Evolutionary conservation across 768 basidiomycete genomes (phyloP), one percentile per base, ranked within the genome.

Genomic region (Russula ochroleuca): DNA sequence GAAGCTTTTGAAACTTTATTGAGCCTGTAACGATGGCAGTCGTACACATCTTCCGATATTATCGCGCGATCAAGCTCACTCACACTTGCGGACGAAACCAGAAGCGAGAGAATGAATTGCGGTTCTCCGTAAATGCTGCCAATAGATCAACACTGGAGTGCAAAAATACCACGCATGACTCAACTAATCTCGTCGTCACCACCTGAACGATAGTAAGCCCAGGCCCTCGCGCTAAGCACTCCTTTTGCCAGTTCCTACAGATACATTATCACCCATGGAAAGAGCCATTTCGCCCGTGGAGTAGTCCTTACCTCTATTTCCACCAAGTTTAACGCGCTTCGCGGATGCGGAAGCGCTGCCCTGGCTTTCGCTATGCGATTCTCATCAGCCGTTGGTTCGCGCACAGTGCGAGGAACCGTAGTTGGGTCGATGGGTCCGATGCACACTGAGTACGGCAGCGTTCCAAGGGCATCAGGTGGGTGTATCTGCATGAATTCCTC

Each of bases 81-180:
- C 62, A 69, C 70, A 96, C 77, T 21, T 88, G 85, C 33, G 94
- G 94, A 23, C 94, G 84, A 76, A 97, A 96, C 94, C 94, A 97
- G 69, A 96, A 75, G 21, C 77, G 77, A 19, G 61, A 63, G 55
- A 68, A 67, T 13, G 60, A 57, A 41, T 43, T 52, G 55, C 56
- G 59, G 43, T 72, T 72, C 57, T 71, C 71, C 23, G 50, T 49
- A 48, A 66, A 71, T 17, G 67, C 70, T 72, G 28, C 33, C 6
- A 31, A 35, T 41, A 25, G 8, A 47, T 64, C 9, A 57, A 57
- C n/a, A 43, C 11, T 35, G 11, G 48, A 47, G 17, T 2, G 35
- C 1, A 37, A 21, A 28, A 47, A 51, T 6, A 5, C 6, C 33
- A 41, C 33, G n/a, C 13, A 38, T 14, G 10, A 54, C 57, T 59